phyloP scores from a whole-genome alignment of 306 rosid species.

The Crataegus laevigata region DNA sequence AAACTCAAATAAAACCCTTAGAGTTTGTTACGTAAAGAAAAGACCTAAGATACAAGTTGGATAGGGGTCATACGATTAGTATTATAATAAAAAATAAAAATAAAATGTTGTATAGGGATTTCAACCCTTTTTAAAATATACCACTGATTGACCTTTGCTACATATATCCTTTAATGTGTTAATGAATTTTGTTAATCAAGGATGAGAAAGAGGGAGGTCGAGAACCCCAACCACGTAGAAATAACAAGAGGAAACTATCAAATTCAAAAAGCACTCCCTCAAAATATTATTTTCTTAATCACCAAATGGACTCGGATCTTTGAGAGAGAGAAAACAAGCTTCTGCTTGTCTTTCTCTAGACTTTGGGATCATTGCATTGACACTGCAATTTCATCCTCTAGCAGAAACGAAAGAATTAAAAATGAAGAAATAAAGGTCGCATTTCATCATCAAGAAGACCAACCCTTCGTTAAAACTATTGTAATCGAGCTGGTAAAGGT shows the following conservation, averaged over 20 bases:
- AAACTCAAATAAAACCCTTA: too few relatives aligned
- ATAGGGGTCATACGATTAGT: conserved; percentile 2
- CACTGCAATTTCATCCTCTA: conserved; percentile 22
- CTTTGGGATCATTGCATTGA: conserved; percentile 65
- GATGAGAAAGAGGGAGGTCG: conserved; percentile 29
- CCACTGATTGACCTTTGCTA: conserved; percentile 75
- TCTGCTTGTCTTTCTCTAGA: conserved; percentile 74
- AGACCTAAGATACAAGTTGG: conserved; percentile 23
- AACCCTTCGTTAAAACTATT: conserved; percentile 16
- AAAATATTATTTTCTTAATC: conserved; percentile 35
- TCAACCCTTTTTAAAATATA: conserved; percentile 37
- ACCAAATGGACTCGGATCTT: conserved; percentile 48
- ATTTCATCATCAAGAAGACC: conserved; percentile 77
- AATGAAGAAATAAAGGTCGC: conserved; percentile 5
- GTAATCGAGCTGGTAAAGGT: conserved; percentile 30
- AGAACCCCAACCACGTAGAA: conserved; percentile 47
- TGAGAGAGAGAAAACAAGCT: conserved; percentile 42
- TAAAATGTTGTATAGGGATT: not conserved
- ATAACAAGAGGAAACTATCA: conserved; percentile 72
- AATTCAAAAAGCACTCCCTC: conserved; percentile 56
- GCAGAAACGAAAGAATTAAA: conserved; percentile 7
- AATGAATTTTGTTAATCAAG: conserved; percentile 21
- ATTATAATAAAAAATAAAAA: conserved; percentile 20
- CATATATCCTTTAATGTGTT: conserved; percentile 23
- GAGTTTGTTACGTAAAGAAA: too few relatives aligned